Percentiles rank a stretch among this genome's conserved stretches.
phyloP scores from a whole-genome alignment of 129 eudicot genomes.

The Flaveria robusta region DNA sequence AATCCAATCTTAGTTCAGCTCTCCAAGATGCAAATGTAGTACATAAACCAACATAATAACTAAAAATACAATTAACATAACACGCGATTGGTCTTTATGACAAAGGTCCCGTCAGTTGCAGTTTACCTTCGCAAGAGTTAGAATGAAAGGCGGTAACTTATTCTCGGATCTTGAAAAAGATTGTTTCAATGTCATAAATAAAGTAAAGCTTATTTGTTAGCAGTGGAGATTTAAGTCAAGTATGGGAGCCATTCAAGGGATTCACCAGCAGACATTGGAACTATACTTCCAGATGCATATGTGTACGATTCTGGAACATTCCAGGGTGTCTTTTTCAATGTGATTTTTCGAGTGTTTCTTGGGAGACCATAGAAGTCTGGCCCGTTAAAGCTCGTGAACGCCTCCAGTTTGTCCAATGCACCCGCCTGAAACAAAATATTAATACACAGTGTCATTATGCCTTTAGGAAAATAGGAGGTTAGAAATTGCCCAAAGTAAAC shows the following conservation, averaged over 20 bases:
- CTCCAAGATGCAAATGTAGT: background rate
- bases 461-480: no score
- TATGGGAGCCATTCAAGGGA: conserved; percentile 76
- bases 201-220: background rate
- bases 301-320: conserved; percentile 70
- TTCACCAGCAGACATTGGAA: conserved; percentile 95
- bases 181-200: background rate
- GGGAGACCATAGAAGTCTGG: conserved; percentile 98
- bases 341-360: conserved; percentile 70
- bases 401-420: conserved; percentile 94
- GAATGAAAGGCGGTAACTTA: background rate
- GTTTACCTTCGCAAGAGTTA: background rate
- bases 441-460: background rate
- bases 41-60: background rate
- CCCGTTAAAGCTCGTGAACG: conserved; percentile 93
- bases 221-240: background rate
- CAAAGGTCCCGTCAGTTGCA: background rate
- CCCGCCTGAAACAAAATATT: conserved; percentile 57
- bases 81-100: background rate
- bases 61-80: background rate
- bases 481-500: no score
- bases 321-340: conserved; percentile 68
- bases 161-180: background rate
- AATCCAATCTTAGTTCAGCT: background rate
- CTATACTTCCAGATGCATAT: conserved; percentile 61